Percentiles rank a stretch among this genome's conserved stretches.
Conservation (phyloP, 1,284 basidiomycete genomes). For the Trametes hirsuta region DNA sequence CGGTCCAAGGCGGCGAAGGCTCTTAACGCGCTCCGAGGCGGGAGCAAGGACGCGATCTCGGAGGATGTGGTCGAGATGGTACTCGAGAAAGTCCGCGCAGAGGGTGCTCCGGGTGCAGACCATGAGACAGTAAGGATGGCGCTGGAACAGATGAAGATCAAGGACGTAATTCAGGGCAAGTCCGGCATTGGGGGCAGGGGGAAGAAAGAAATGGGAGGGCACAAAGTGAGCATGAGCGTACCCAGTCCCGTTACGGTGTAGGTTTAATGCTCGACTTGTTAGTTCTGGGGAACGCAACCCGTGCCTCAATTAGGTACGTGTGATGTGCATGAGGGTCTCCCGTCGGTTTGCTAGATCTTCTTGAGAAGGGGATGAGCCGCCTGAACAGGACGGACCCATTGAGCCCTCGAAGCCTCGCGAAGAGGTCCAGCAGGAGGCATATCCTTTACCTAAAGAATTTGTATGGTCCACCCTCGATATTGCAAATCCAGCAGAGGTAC, state of each 20-base stretch:
- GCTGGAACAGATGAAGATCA: slow-evolving; percentile 71
- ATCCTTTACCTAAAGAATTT: slow-evolving; percentile 90
- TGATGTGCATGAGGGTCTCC: background rate
- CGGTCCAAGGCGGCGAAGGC: slow-evolving; percentile 65
- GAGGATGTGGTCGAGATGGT: slow-evolving; percentile 63
- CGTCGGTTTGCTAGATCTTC: background rate
- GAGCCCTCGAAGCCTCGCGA: slow-evolving; percentile 80
- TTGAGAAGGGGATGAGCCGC: slow-evolving; percentile 62
- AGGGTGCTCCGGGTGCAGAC: slow-evolving; percentile 54
- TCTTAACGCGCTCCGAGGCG: slow-evolving; percentile 53
- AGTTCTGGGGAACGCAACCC: slow-evolving; percentile 98
- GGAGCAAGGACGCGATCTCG: slow-evolving; percentile 51
- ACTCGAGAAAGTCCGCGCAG: slow-evolving; percentile 59
- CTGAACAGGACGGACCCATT: slow-evolving; percentile 84
- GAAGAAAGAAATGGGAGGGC: slow-evolving; percentile 81
- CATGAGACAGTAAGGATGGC: slow-evolving; percentile 62
- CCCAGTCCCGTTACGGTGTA: background rate
- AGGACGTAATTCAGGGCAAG: slow-evolving; percentile 75
- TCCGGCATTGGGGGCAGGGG: slow-evolving; percentile 68
- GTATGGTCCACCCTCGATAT: slow-evolving; percentile 91
- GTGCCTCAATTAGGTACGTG: slow-evolving; percentile 81
- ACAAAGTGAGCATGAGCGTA: slow-evolving; percentile 65
- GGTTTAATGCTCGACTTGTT: slow-evolving; percentile 12
- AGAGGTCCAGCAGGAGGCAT: slow-evolving; percentile 87
- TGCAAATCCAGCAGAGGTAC: slow-evolving; percentile 72